Base-by-base conservation (phyloP, 352 stramenopile species). In the Nothophytophthora sp. region DNA sequence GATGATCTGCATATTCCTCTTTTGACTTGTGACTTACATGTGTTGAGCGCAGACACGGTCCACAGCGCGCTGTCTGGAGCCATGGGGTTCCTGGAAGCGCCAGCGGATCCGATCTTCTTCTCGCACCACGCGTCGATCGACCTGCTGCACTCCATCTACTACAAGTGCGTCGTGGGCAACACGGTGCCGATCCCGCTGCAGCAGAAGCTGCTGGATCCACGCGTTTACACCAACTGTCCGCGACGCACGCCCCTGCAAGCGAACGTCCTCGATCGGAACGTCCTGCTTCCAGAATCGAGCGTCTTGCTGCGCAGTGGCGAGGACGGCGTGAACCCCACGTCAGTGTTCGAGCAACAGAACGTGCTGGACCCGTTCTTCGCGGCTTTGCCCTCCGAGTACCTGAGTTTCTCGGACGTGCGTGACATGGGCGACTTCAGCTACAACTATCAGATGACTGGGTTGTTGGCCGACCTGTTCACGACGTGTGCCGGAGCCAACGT, bases 121-220 rank as follows among this genome's bases (percentile, higher is more conserved):
- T 94, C 84, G 24, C 86, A 96, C 45, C 86, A 96, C 63, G 68
- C 84, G 22, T 66, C 75, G n/a, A 70, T 96, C 44, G 86, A 96
- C 48, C 50, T 94, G 36, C 60, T 96, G 27, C 85, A 95, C 63
- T 85, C 80, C 9, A 91, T 95, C 49, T 94, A 81, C 68, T 80
- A 88, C 65, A 84, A 96, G 42, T 96, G 86, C 33, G 59, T 76
- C 5, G 63, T 93, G 19, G 82, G 81, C 30, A 87, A 92, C 62
- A 62, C 68, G 1, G 62, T 63, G 18, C 65, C 70, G 12, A 63
- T 88, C 55, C 27, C 77, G 9, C 44, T 91, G 16, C 64, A 73
- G 33, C 46, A 74, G 46, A 87, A 90, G 52, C 36, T 92, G 19
- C 11, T 30, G 16, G 78, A 95, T 39, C 73, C 81, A 16, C 78